Conservation (phyloP, 2,329 filamentous ascomycete species). For the Sporothrix brasiliensis region DNA sequence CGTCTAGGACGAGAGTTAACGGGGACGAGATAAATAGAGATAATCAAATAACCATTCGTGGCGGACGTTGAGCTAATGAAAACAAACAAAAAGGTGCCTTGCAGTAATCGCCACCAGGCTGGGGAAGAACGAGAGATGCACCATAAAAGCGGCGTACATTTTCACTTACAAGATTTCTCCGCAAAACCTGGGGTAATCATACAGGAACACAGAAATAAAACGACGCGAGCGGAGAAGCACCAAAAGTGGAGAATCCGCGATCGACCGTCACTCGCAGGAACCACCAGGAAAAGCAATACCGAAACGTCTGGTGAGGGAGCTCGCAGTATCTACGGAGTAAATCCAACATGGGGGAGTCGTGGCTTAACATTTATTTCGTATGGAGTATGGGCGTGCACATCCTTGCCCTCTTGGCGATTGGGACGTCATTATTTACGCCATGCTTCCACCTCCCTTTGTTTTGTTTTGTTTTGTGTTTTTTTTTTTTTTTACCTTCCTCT, state of each 20-base stretch:
- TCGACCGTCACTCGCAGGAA: neutral
- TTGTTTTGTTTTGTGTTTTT: neutral
- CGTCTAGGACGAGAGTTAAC: neutral
- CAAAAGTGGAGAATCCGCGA: neutral
- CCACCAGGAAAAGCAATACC: constrained; percentile 21
- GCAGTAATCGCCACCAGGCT: no score
- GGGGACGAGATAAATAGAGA: neutral
- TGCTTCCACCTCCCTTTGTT: neutral
- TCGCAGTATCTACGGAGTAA: constrained; percentile 26
- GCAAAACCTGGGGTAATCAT: constrained; percentile 21
- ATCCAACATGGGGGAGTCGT: neutral
- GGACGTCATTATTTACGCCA: neutral
- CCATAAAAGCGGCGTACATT: neutral
- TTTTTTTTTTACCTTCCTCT: neutral
- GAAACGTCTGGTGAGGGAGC: neutral
- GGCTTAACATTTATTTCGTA: neutral
- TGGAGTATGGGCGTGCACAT: neutral
- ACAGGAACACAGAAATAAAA: neutral
- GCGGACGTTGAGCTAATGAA: neutral
- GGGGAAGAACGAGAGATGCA: no score
- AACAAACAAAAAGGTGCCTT: neutral
- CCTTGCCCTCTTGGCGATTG: neutral
- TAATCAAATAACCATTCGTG: no score
- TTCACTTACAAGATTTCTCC: constrained; percentile 6
- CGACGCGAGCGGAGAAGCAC: constrained; percentile 13